Base-by-base conservation (phyloP, 75 land plant genomes). In the Chamaecyparis obtusa region DNA sequence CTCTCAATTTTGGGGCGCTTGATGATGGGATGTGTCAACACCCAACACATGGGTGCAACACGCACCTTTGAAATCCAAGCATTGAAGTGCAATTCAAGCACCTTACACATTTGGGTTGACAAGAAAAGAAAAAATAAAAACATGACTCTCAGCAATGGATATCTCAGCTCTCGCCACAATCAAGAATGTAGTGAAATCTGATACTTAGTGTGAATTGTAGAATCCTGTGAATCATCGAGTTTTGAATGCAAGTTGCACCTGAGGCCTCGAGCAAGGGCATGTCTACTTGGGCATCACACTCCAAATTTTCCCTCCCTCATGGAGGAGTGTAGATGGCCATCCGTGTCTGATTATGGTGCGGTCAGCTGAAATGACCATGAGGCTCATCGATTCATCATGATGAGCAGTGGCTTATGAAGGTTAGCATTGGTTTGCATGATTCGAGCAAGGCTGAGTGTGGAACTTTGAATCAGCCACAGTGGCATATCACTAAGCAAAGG, bases 161-260 rank as follows among this genome's bases (percentile, higher is more conserved):
- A 88, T 88, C 89, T 88, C 17, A 81, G 86, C 89, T 88, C 89
- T 85, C 86, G 80, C 89, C 74, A 84, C 46, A 86, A 88, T 88
- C 84, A 85, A 89, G 90, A 89, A 86, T 75, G 87, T 67, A 89
- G 85, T 76, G 43, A 89, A 89, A 84, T 87, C 88, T 84, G 90
- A 89, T 89, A 89, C 90, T 87, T 90, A 86, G 79, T 90, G 89
- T 90, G 91, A 90, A 90, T 90, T 87, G 89, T 37, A 87, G 89
- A 90, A 87, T 90, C 89, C 84, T 85, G 51, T 87, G 87, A 90
- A 90, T 56, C 89, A 90, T 90, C 85, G 89, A 90, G 91, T 90
- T 87, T 90, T 90, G 85, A 90, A 87, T 54, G 86, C 89, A 87
- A 90, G 89, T 90, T 88, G 89, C 85, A 60, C 91, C 87, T 69